Conservation (phyloP, 768 basidiomycete species). For the Mrakia frigida region DNA sequence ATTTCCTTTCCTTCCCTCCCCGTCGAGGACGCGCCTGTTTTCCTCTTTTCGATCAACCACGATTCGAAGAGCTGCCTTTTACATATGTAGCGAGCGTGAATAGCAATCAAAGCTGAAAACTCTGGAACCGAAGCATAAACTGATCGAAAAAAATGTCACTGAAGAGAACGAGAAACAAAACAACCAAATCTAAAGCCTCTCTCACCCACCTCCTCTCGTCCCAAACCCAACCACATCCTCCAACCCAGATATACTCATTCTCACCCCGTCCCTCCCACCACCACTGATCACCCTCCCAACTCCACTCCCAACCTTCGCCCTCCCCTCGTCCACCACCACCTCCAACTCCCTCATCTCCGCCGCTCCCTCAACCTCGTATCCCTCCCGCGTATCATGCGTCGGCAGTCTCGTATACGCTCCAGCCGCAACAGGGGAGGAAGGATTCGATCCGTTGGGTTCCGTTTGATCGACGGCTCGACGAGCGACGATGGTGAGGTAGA, state of each 20-base stretch:
- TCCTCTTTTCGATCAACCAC: too few relatives aligned
- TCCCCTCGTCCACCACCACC: not conserved
- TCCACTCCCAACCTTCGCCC: not conserved
- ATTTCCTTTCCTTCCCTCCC: not conserved
- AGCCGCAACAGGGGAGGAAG: not conserved
- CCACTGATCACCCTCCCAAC: not conserved
- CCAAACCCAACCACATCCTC: constrained; percentile 11
- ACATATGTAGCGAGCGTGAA: too few relatives aligned
- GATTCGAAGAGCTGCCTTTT: too few relatives aligned
- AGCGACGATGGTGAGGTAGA: constrained; percentile 76
- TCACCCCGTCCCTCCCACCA: not conserved
- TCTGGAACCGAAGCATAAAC: too few relatives aligned
- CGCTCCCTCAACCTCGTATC: not conserved
- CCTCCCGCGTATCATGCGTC: constrained; percentile 3
- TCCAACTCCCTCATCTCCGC: not conserved
- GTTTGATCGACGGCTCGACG: constrained; percentile 58
- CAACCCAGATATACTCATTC: constrained; percentile 15
- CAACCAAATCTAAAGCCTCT: not conserved
- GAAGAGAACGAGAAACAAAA: not conserved
- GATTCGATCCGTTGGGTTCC: not conserved
- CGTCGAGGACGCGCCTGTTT: too few relatives aligned
- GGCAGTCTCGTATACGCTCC: not conserved
- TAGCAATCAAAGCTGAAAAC: too few relatives aligned
- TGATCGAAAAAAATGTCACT: not conserved
- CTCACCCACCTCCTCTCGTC: not conserved